These are phyloP conservation scores for Trifolium dubium DNA, from an alignment of 306 rosid genomes.

Conservation along the genomic window DNA sequence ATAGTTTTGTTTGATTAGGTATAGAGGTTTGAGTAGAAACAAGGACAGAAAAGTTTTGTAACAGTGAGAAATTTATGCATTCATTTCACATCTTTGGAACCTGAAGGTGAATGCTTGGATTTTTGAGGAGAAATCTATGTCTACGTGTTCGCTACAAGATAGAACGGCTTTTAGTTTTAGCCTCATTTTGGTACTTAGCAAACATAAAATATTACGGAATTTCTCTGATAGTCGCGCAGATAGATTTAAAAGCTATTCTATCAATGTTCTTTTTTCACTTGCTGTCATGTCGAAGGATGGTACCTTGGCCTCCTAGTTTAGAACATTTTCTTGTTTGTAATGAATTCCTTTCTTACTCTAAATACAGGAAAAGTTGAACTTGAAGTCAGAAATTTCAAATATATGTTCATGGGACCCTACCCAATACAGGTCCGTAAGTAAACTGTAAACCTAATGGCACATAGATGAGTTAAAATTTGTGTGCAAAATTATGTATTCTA, in stretches of 20 bases:
- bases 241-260: conserved; percentile 1
- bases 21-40: conserved; percentile 22
- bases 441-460: conserved; percentile 20
- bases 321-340: conserved; percentile 15
- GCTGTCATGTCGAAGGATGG: neutral
- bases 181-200: neutral
- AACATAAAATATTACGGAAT: neutral
- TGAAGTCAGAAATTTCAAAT: conserved; percentile 15
- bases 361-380: neutral
- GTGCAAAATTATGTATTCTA: conserved; percentile 15
- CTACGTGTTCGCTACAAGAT: conserved; percentile 1
- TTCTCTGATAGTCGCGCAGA: conserved; percentile 2
- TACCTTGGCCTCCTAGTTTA: conserved; percentile 5
- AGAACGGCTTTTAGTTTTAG: neutral
- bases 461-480: neutral
- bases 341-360: conserved; percentile 15
- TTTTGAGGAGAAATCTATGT: conserved; percentile 6
- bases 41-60: conserved; percentile 3
- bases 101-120: conserved; percentile 9
- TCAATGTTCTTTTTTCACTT: neutral
- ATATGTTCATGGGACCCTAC: conserved; percentile 28
- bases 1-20: conserved; percentile 8
- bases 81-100: conserved; percentile 9
- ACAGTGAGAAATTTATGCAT: conserved; percentile 19
- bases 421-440: conserved; percentile 21